Percentiles rank a stretch among this genome's conserved stretches.
Evolutionary conservation across 345 rosid genomes (phyloP).

Genomic region (Anastatica hierochuntica): DNA sequence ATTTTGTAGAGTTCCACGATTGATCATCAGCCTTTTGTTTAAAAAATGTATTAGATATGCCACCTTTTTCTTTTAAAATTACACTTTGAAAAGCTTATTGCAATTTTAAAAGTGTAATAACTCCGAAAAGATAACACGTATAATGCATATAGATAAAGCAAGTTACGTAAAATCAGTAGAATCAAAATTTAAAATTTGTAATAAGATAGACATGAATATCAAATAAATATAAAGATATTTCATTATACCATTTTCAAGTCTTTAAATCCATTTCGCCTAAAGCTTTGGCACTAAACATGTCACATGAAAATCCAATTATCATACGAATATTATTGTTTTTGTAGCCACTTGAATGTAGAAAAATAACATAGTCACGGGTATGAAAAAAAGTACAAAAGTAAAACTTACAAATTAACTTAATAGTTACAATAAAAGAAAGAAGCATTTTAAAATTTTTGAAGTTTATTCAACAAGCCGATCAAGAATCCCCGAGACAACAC

Average conservation of each 20-base stretch:
- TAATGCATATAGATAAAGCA: slow-evolving; percentile 13
- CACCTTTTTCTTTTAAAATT: background rate
- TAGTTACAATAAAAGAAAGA: no score
- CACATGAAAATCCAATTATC: no score
- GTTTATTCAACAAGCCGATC: slow-evolving; percentile 34
- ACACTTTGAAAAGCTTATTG: slow-evolving; percentile 11
- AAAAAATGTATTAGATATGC: background rate
- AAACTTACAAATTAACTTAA: no score
- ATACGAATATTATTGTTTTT: no score
- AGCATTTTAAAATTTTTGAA: no score
- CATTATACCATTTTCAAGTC: background rate
- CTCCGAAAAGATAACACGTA: slow-evolving; percentile 8
- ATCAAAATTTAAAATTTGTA: no score
- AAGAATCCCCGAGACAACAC: slow-evolving; percentile 54
- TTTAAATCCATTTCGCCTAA: background rate
- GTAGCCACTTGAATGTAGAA: no score
- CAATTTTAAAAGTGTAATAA: slow-evolving; percentile 4
- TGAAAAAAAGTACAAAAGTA: background rate
- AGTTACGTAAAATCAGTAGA: background rate
- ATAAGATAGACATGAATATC: background rate
- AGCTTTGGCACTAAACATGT: slow-evolving; percentile 11
- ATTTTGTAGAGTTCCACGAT: no score
- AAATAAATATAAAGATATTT: background rate
- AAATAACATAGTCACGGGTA: no score
- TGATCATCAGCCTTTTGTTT: background rate